Evolutionary conservation across 2,329 filamentous ascomycete species (phyloP).

Genomic region (Aurifilum marmelostoma): DNA sequence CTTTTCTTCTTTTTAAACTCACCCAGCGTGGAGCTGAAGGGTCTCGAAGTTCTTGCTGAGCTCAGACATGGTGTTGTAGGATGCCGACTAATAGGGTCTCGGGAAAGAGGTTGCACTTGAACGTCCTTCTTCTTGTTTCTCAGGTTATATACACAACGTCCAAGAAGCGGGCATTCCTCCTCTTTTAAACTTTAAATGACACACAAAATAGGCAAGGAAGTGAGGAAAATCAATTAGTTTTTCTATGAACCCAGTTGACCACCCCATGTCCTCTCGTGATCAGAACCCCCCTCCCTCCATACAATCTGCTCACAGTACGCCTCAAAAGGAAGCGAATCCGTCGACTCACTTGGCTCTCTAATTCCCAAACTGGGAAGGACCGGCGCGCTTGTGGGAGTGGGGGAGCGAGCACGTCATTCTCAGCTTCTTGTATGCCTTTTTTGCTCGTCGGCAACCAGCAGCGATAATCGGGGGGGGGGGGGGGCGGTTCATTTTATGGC

Average conservation of each 20-base stretch:
- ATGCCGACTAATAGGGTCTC: background rate
- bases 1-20: conserved; percentile 38
- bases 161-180: background rate
- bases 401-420: conserved; percentile 28
- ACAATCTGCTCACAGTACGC: background rate
- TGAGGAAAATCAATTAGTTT: background rate
- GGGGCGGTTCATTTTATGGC: too few species aligned
- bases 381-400: conserved; percentile 19
- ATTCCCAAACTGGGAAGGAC: conserved; percentile 14
- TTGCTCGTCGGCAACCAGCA: background rate
- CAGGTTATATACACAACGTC: background rate
- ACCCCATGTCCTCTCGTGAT: conserved; percentile 9
- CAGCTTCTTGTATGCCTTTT: conserved; percentile 1
- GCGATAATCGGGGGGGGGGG: background rate
- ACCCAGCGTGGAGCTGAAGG: conserved; percentile 84
- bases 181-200: background rate
- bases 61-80: conserved; percentile 46
- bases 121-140: too few species aligned
- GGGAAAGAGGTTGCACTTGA: background rate
- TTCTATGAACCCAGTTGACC: conserved; percentile 6
- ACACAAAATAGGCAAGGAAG: background rate
- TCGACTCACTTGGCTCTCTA: background rate
- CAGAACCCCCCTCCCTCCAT: background rate
- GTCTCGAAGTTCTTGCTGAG: conserved; percentile 75
- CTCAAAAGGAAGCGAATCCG: conserved; percentile 6